Conservation (phyloP, 306 rosid species). For the Herpetospermum pedunculosum region DNA sequence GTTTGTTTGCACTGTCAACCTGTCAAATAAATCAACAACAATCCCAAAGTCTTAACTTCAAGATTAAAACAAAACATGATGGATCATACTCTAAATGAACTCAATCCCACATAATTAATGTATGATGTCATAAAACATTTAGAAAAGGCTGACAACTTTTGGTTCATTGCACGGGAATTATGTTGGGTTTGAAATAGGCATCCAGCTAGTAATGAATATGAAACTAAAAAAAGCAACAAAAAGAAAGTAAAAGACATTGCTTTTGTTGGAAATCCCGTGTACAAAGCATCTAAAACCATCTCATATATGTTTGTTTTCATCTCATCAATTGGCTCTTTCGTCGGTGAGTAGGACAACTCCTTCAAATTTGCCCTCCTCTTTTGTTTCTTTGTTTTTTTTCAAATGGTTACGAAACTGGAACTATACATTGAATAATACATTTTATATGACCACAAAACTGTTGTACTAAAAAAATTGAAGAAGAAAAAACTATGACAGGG, state of each 20-base stretch:
- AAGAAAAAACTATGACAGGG: too few relatives aligned
- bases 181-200: background rate
- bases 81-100: background rate
- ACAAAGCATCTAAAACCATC: background rate
- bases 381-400: background rate
- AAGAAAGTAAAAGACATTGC: background rate
- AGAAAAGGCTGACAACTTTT: background rate
- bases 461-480: too few relatives aligned
- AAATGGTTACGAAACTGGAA: too few relatives aligned
- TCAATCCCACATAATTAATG: background rate
- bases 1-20: constrained; percentile 96
- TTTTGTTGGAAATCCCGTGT: background rate
- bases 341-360: background rate
- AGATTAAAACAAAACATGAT: too few relatives aligned
- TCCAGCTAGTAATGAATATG: background rate
- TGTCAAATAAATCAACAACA: constrained; percentile 11
- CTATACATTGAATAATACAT: too few relatives aligned
- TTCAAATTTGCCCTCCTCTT: background rate
- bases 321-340: background rate
- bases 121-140: too few relatives aligned
- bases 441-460: too few relatives aligned
- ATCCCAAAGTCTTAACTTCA: background rate
- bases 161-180: background rate
- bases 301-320: background rate
- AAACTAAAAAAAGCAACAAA: background rate